These are phyloP conservation scores for Thalassia testudinum DNA, from an alignment of 116 monocot genomes.

Conservation along the genomic window DNA sequence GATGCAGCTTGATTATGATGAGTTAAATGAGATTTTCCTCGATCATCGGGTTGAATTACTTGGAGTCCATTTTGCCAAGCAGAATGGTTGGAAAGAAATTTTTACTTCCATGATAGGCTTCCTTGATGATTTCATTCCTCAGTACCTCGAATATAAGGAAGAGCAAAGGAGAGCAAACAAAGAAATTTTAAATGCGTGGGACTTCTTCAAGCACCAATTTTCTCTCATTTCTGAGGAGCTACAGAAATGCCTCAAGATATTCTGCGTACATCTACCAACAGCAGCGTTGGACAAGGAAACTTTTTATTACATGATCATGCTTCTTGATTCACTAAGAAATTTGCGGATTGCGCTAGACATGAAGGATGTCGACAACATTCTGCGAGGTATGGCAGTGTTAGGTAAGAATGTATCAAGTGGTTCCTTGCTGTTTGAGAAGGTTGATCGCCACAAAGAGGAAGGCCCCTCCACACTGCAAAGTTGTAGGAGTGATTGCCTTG, in stretches of 20 bases:
- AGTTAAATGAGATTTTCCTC: conserved; percentile 9
- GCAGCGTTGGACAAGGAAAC: too few species aligned
- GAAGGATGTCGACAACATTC: background rate
- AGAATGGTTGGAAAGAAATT: conserved; percentile 7
- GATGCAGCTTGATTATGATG: conserved; percentile 21
- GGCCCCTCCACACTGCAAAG: background rate
- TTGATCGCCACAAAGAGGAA: background rate
- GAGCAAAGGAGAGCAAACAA: background rate
- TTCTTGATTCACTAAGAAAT: too few species aligned
- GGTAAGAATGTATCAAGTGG: background rate
- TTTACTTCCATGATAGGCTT: conserved; percentile 18
- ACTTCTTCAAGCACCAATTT: conserved; percentile 1
- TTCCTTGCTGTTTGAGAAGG: background rate
- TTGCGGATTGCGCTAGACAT: background rate
- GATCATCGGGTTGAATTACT: background rate
- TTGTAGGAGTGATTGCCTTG: conserved; percentile 3
- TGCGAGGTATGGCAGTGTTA: background rate
- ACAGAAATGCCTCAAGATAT: background rate
- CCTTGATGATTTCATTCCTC: conserved; percentile 10
- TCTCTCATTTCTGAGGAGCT: background rate
- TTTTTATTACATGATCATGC: too few species aligned
- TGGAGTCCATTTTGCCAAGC: too few species aligned
- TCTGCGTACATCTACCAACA: conserved; percentile 5
- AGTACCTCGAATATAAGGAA: conserved; percentile 10
- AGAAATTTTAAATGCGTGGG: background rate